Evolutionary conservation across 371 early-diverging fungal species (phyloP), one percentile per base, ranked within the genome.

Genomic region (Mucor sp.): DNA sequence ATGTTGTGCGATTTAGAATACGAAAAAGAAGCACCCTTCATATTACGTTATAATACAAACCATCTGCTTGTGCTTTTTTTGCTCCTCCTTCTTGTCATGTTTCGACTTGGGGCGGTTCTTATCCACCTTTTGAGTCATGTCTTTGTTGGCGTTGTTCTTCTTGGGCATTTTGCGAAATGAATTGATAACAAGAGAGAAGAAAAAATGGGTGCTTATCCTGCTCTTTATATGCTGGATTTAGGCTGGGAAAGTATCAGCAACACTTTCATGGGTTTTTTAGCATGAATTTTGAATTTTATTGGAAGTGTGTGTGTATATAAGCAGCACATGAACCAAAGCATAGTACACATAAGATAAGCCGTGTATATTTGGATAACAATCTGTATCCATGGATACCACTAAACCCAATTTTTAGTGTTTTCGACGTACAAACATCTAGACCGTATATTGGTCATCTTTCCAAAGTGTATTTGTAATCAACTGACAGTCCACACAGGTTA

Each of bases 91-190:
- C 58, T 75, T 75, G 17, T 72, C 76, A 7, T 55, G 21, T 65
- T 75, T 75, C 39, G 76, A 67, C 25, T 75, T 75, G 12, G 76
- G 76, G 4, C 76, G 66, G 39, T 75, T 75, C 53, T 75, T 75
- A 50, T 75, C 76, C 5, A 63, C 73, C 41, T 64, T 75, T 60
- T 68, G 72, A 33, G 64, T 71, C 43, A 67, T 23, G 6, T 71
- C 68, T 53, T 68, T 68, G 33, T 58, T 66, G 21, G 32, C 30
- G 6, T 17, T 60, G 25, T 66, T 57, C 28, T 70, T 70, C 59
- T 70, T 66, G 44, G 66, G 66, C 70, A 70, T 70, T 62, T 28
- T 53, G 28, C n/a, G 37, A 50, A 32, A 44, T 44, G 37, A 66
- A 28, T 7, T 30, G 35, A 27, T 27, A 30, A 32, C 32, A 30